Conservation (phyloP, 129 eudicot genomes). For the Centaurea solstitialis region DNA sequence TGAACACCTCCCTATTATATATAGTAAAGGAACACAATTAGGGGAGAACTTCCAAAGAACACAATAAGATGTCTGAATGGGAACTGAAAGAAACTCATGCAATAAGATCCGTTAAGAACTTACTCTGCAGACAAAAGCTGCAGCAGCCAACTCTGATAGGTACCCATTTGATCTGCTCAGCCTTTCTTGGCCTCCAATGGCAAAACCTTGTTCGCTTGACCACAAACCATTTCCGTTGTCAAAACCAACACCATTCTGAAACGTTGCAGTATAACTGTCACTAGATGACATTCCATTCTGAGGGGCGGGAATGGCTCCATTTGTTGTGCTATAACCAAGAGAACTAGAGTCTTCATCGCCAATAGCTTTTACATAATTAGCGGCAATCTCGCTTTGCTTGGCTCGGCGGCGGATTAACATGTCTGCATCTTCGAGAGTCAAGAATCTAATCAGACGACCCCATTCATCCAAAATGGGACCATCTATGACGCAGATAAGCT, state of each 20-base stretch:
- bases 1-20: conserved; percentile 89
- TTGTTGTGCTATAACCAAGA: conserved; percentile 21
- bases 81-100: neutral
- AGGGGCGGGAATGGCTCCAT: conserved; percentile 25
- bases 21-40: conserved; percentile 7
- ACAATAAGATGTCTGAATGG: neutral
- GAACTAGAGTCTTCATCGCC: conserved; percentile 55
- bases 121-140: conserved; percentile 97
- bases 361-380: conserved; percentile 88
- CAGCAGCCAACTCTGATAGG: conserved; percentile 96
- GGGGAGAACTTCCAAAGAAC: neutral
- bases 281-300: conserved; percentile 46
- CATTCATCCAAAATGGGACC: conserved; percentile 89
- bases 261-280: conserved; percentile 48
- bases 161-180: conserved; percentile 77
- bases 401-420: conserved; percentile 78
- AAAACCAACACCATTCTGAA: conserved; percentile 95
- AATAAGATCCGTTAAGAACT: conserved; percentile 17
- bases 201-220: conserved; percentile 94
- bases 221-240: conserved; percentile 86
- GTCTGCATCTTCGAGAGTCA: conserved; percentile 92
- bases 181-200: conserved; percentile 93
- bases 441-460: conserved; percentile 81
- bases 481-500: conserved; percentile 85
- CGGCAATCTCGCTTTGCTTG: conserved; percentile 91